These are phyloP conservation scores for Xylaria digitata DNA, from an alignment of 2,329 filamentous ascomycete species.

Conservation along the genomic window DNA sequence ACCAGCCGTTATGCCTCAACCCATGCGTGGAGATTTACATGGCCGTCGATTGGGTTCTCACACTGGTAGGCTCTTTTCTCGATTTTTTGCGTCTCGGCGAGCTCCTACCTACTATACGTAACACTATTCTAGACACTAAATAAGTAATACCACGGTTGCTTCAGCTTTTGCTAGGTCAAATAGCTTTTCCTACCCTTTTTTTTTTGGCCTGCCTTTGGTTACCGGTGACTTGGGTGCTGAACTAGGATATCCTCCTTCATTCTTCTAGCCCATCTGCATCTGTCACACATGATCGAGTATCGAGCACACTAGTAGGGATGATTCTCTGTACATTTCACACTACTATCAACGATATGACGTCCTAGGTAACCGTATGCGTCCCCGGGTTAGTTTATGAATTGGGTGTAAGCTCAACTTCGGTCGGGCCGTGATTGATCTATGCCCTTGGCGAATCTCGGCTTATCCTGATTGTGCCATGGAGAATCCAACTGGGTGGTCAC, in stretches of 20 bases:
- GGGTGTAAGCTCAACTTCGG: not conserved
- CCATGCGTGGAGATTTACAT: slow-evolving; percentile 13
- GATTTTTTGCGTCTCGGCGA: not conserved
- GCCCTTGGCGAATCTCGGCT: slow-evolving; percentile 17
- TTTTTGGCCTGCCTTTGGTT: not conserved
- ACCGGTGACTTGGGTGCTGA: not conserved
- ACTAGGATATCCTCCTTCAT: not conserved
- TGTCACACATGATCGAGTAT: slow-evolving; percentile 3
- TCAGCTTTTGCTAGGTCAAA: not conserved
- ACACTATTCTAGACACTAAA: not conserved
- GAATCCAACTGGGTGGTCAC: not conserved
- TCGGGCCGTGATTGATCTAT: slow-evolving; percentile 15
- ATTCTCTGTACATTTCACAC: not conserved
- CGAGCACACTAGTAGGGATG: not conserved
- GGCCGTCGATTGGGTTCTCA: slow-evolving; percentile 6
- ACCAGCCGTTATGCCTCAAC: slow-evolving; percentile 10
- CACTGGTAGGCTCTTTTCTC: not conserved
- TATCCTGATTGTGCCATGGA: not conserved
- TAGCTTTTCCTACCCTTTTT: not conserved
- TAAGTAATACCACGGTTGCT: not conserved
- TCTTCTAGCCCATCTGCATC: not conserved
- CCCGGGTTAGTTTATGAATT: not conserved
- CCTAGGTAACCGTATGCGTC: too few species aligned
- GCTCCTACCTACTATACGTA: not conserved
- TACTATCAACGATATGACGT: not conserved